Conservation (phyloP, 1,284 basidiomycete genomes). For the Ganoderma multipileum region DNA sequence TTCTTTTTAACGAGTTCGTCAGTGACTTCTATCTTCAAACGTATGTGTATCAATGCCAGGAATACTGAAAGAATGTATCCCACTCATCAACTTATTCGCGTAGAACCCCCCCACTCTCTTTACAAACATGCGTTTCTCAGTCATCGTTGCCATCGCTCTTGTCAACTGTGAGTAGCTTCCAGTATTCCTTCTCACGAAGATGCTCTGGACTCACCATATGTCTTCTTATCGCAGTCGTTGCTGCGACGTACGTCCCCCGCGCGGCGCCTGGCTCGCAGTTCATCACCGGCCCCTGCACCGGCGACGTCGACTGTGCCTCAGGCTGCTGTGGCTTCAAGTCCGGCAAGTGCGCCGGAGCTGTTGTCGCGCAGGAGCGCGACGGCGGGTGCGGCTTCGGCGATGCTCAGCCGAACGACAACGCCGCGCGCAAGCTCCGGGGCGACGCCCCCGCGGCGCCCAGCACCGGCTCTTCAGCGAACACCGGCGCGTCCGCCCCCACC, state of each 20-base stretch:
- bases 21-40: conserved; percentile 8
- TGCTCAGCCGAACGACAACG: conserved; percentile 18
- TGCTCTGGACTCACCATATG: neutral
- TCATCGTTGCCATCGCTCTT: conserved; percentile 19
- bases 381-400: conserved; percentile 24
- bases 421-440: conserved; percentile 14
- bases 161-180: conserved; percentile 15
- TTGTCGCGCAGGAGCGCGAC: conserved; percentile 21
- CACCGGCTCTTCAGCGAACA: too few relatives aligned
- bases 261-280: conserved; percentile 17
- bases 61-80: neutral
- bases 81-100: neutral
- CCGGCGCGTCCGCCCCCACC: neutral
- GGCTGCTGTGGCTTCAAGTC: conserved; percentile 23
- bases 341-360: conserved; percentile 24
- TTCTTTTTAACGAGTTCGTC: conserved; percentile 13
- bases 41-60: neutral
- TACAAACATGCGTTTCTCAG: conserved; percentile 19
- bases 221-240: conserved; percentile 3
- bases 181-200: neutral
- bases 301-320: conserved; percentile 23
- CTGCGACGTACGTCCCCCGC: conserved; percentile 1
- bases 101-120: conserved; percentile 8
- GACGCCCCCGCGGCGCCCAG: neutral
- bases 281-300: conserved; percentile 18